These are phyloP conservation scores for Chlorophyllum brunneum DNA, from an alignment of 768 basidiomycete genomes.

Conservation along the genomic window DNA sequence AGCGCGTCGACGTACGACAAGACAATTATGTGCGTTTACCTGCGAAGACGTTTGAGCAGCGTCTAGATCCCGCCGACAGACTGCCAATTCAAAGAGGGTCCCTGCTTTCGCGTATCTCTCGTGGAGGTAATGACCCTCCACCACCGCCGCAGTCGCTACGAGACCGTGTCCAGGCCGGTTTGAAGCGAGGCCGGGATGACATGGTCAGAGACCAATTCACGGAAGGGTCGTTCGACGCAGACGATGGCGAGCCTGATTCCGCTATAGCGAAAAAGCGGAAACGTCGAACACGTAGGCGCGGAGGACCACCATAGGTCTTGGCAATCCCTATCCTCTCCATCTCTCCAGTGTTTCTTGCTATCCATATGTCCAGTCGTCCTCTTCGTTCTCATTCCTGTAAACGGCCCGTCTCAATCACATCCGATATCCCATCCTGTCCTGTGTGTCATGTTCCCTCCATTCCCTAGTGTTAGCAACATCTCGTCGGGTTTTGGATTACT, in stretches of 20 bases:
- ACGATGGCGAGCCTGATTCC: conserved; percentile 7
- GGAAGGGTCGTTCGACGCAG: conserved; percentile 1
- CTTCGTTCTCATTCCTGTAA: conserved; percentile 7
- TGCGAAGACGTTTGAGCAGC: conserved; percentile 9
- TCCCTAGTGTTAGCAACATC: conserved; percentile 12
- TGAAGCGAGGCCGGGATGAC: conserved; percentile 12
- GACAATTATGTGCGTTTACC: not conserved
- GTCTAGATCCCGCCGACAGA: not conserved
- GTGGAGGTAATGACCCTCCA: conserved; percentile 1
- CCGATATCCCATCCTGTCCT: not conserved
- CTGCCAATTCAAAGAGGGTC: conserved; percentile 2
- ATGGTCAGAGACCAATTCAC: not conserved
- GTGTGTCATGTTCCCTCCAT: not conserved
- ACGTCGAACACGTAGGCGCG: conserved; percentile 4
- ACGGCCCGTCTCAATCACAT: not conserved
- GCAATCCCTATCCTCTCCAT: not conserved
- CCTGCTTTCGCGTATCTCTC: conserved; percentile 11
- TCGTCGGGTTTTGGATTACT: conserved; percentile 12
- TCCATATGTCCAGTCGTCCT: conserved; percentile 6
- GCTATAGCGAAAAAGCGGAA: conserved; percentile 5
- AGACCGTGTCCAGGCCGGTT: conserved; percentile 14
- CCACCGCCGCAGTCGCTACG: conserved; percentile 10
- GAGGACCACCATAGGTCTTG: conserved; percentile 6
- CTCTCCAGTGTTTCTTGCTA: conserved; percentile 3
- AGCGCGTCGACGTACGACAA: conserved; percentile 14